phyloP scores from a whole-genome alignment of 352 stramenopile genomes.

The Thraustochytrium sp. region DNA sequence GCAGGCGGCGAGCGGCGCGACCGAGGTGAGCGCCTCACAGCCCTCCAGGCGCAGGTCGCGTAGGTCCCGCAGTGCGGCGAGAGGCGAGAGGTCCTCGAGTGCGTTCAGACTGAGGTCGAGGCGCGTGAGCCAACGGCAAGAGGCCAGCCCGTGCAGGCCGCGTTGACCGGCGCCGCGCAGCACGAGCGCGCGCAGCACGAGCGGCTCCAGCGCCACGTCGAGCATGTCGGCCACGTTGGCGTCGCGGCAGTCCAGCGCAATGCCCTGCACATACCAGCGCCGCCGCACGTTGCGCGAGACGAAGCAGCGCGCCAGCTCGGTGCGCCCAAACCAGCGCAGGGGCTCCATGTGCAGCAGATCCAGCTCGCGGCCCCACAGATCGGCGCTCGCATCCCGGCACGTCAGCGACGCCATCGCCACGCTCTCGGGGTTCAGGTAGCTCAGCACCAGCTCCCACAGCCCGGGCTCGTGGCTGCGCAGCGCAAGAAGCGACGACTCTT shows the following conservation, averaged over 20 bases:
- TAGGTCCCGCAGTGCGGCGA: neutral
- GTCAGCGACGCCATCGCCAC: neutral
- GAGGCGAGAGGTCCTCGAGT: neutral
- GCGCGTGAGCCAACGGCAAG: neutral
- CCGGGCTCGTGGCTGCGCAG: neutral
- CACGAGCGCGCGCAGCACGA: neutral
- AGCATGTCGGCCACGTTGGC: neutral
- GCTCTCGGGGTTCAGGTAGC: neutral
- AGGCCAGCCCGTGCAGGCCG: neutral
- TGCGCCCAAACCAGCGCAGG: neutral
- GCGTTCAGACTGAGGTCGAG: constrained; percentile 7
- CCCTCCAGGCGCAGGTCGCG: neutral
- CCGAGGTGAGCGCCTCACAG: neutral
- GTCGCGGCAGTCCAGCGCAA: constrained; percentile 10
- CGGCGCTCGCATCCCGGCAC: neutral
- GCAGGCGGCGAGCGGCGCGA: neutral
- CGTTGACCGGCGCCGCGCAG: neutral
- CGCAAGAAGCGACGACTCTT: neutral
- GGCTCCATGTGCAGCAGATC: neutral
- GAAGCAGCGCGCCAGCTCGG: neutral
- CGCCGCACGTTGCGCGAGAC: constrained; percentile 8
- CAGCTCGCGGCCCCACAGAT: constrained; percentile 6
- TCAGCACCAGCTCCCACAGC: neutral
- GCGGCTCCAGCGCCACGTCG: neutral
- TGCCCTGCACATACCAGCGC: neutral